phyloP scores from a whole-genome alignment of 306 rosid species.

The Dryas drummondii region DNA sequence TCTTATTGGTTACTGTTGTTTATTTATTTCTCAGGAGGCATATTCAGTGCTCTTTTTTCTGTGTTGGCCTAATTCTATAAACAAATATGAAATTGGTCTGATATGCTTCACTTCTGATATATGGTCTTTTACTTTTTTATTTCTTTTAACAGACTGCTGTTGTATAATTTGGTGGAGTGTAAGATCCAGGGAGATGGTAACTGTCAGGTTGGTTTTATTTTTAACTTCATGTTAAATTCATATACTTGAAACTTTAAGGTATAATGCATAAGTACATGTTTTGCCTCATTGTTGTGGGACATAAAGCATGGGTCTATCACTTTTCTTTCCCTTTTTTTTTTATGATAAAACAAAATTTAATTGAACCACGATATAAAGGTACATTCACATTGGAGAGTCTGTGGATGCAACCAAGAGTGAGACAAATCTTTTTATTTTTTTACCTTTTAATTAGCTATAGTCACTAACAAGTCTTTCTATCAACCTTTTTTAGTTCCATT shows the following conservation, averaged over 20 bases:
- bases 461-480: too few species aligned
- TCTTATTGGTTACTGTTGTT: neutral
- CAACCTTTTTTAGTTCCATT: neutral
- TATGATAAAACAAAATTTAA: neutral
- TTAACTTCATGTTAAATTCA: slow-evolving; percentile 13
- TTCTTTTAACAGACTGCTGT: slow-evolving; percentile 57
- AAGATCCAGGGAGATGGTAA: slow-evolving; percentile 95
- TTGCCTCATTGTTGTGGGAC: neutral
- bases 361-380: neutral
- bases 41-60: neutral
- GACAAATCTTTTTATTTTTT: neutral
- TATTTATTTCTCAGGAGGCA: too few species aligned
- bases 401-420: neutral
- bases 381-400: neutral
- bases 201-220: slow-evolving; percentile 71
- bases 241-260: slow-evolving; percentile 14
- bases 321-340: neutral
- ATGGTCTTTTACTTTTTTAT: slow-evolving; percentile 2
- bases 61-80: neutral
- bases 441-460: too few species aligned
- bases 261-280: neutral
- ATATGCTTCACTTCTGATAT: neutral
- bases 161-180: slow-evolving; percentile 82
- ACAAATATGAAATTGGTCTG: neutral
- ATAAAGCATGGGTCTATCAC: neutral